Base-by-base conservation (phyloP, 257 asterid genomes). In the Capsicum chinense region DNA sequence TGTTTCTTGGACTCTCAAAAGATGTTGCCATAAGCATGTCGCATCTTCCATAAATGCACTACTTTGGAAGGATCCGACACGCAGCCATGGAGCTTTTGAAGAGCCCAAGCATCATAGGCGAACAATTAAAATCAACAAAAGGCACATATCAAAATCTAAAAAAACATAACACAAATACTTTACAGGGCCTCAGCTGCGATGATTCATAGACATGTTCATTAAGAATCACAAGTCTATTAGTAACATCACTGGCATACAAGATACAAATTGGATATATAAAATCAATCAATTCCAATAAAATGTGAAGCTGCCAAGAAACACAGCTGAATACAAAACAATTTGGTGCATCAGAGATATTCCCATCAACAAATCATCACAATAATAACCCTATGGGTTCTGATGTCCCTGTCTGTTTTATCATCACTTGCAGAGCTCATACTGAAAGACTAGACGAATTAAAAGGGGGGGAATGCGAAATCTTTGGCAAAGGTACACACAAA, bases 361-460 rank as follows among this genome's bases (percentile, higher is more conserved):
- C 94, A 93, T 90, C 90, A 90, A 87, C 35, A 56, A 88, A 88
- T 93, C 97, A 89, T 89, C 92, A 62, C 78, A 73, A 39, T 35
- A 86, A 56, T 35, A 87, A 56, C 86, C 84, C 0, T 15, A 33
- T 70, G 80, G 88, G 86, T 10, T 90, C 95, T 90, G 94, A 90
- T 93, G 95, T 91, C 95, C 97, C 97, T 93, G 97, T 93, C 97
- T 91, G n/a, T 90, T 89, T 73, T 90, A n/a, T 92, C 93, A 74
- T 90, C 92, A 92, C 62, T 57, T 92, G 90, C 93, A 83, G 7
- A 79, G 2, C 0, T 9, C 57, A 70, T 16, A 37, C 0, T 4
- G 7, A 54, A n/a, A 14, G 33, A 5, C 7, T 26, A 6, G 6
- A 17, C 1, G 15, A 37, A 39, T 6, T 9, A 44, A 10, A 47